Evolutionary conservation across 768 basidiomycete genomes (phyloP), one percentile per base, ranked within the genome.

Genomic region (Mycena metata): DNA sequence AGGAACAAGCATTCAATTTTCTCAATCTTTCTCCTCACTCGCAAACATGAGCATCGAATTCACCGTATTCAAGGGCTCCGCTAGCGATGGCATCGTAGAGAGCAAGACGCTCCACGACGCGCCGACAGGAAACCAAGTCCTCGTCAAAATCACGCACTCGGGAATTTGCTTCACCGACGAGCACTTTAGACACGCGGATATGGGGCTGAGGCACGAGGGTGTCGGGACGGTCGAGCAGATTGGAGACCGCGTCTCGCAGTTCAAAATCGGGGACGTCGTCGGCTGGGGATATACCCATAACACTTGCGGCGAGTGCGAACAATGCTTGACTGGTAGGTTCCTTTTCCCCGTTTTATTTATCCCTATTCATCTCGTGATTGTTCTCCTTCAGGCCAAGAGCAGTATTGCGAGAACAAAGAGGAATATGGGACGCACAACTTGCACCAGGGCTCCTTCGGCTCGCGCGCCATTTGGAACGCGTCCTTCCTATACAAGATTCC

Each of bases 131-230:
- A 60, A 57, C 39, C 58, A 69, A 43, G 66, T 71, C 16, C 59
- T 64, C 11, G 23, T 71, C 19, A 67, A 76, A 73, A 17, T 71
- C 5, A 67, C 70, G n/a, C 70, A 71, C 42, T 67, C 66, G 11
- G 81, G 82, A 0, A n/a, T 82, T n/a, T 82, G 82, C 24, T 81
- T 80, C 51, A 83, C 83, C 0, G 82, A 83, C 69, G 73, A 77
- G 43, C 82, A 82, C 54, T 77, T 72, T 67, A 76, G 72, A 65
- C 16, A 58, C 13, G 54, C 26, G 9, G 79, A 80, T 54, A 80
- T 80, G 69, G 81, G 35, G 9, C 77, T 83, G n/a, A 79, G 83
- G 2, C 83, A 83, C 42, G 82, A 83, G 69, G 83, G 82, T 58
- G 57, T 81, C 0, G 82, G 82, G 1, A 19, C 76, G 15, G 77